Percentiles rank a stretch among this genome's conserved stretches.
Conservation (phyloP, 2,329 filamentous ascomycete genomes). For the Neodidymelliopsis sp. region DNA sequence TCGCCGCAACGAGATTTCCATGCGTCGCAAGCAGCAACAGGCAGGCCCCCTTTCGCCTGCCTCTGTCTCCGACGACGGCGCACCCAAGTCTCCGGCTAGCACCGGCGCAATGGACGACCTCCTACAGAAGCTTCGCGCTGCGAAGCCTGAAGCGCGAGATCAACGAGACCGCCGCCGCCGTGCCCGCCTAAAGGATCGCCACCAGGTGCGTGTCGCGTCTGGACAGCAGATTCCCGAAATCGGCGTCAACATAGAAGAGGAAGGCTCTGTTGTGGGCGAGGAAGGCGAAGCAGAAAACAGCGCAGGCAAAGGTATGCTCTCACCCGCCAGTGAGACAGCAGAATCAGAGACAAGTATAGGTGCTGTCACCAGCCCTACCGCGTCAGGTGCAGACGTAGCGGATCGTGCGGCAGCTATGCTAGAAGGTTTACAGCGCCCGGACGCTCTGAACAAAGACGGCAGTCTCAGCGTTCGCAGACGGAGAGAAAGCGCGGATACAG, state of each 20-base stretch:
- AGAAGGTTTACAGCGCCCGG: slow-evolving; percentile 77
- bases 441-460: slow-evolving; percentile 57
- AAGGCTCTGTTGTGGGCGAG: slow-evolving; percentile 38
- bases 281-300: slow-evolving; percentile 35
- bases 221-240: slow-evolving; percentile 86
- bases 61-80: slow-evolving; percentile 54
- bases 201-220: slow-evolving; percentile 87
- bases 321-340: slow-evolving; percentile 55
- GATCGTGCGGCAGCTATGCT: slow-evolving; percentile 83
- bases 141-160: slow-evolving; percentile 87
- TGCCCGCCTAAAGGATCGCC: slow-evolving; percentile 86
- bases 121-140: slow-evolving; percentile 91
- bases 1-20: slow-evolving; percentile 85
- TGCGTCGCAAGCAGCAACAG: slow-evolving; percentile 76
- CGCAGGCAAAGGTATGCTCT: slow-evolving; percentile 59
- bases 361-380: slow-evolving; percentile 41
- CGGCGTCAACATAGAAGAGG: slow-evolving; percentile 62
- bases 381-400: slow-evolving; percentile 71
- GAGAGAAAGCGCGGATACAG: slow-evolving; percentile 80
- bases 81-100: slow-evolving; percentile 66
- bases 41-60: slow-evolving; percentile 61
- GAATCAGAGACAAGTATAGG: slow-evolving; percentile 38
- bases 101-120: slow-evolving; percentile 96
- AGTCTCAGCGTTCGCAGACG: slow-evolving; percentile 65
- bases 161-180: slow-evolving; percentile 87